Conservation (phyloP, 1,284 basidiomycete species). For the Neolentinus lepideus region DNA sequence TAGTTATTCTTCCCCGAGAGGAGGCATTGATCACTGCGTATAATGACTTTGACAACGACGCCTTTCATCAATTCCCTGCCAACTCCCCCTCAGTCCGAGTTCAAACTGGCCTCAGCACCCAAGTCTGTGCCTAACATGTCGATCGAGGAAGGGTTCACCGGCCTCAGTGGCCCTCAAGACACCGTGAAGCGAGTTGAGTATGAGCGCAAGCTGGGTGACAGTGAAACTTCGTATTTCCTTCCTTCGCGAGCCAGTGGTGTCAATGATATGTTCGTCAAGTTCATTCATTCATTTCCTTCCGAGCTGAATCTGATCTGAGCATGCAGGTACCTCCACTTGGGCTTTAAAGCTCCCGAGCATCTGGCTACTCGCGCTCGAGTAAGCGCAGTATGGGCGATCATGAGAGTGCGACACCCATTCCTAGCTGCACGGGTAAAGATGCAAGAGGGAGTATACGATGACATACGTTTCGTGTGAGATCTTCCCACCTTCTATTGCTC, state of each 20-base stretch:
- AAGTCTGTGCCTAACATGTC: background rate
- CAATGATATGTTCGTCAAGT: conserved; percentile 65
- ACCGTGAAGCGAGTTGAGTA: conserved; percentile 6
- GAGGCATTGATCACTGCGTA: background rate
- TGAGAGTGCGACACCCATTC: conserved; percentile 60
- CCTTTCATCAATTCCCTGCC: conserved; percentile 5
- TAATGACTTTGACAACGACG: background rate
- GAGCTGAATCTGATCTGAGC: conserved; percentile 5
- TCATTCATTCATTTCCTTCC: background rate
- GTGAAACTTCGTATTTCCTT: conserved; percentile 66
- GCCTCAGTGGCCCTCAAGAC: background rate
- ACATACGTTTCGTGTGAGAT: conserved; percentile 58
- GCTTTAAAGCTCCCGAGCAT: conserved; percentile 40
- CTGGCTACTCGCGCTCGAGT: conserved; percentile 42
- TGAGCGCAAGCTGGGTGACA: conserved; percentile 52
- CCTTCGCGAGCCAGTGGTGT: conserved; percentile 68
- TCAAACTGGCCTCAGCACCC: background rate
- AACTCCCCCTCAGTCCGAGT: conserved; percentile 14
- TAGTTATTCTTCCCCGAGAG: background rate
- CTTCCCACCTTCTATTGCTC: conserved; percentile 3
- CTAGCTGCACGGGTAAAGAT: conserved; percentile 54
- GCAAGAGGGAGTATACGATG: conserved; percentile 43
- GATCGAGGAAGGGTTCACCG: background rate
- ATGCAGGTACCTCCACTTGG: conserved; percentile 62
- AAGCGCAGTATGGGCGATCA: conserved; percentile 58